These are phyloP conservation scores for Asterella californica DNA, from an alignment of 225 moss, liverwort and hornwort species.

Conservation along the genomic window DNA sequence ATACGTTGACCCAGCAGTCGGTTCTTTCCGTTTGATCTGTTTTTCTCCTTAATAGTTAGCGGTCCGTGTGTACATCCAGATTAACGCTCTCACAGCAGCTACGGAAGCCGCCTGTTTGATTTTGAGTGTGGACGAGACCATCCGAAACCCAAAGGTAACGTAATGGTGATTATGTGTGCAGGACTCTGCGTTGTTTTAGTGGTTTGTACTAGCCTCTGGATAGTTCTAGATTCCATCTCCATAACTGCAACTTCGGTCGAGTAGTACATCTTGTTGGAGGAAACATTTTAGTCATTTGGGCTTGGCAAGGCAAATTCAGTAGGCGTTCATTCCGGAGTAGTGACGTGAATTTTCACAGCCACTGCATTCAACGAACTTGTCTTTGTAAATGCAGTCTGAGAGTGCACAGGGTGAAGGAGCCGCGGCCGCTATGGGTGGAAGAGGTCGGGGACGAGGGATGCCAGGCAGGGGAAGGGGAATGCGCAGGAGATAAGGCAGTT, in stretches of 20 bases:
- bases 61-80: constrained; percentile 36
- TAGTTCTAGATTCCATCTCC: too few species aligned
- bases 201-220: too few species aligned
- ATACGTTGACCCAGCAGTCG: too few species aligned
- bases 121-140: constrained; percentile 57
- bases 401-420: constrained; percentile 35
- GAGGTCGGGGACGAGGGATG: constrained; percentile 46
- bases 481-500: constrained; percentile 41
- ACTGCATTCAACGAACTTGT: not conserved
- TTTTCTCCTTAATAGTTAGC: not conserved
- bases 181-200: too few species aligned
- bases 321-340: too few species aligned
- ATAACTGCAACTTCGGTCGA: too few species aligned
- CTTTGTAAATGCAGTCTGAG: constrained; percentile 39
- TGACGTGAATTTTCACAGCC: not conserved
- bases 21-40: not conserved
- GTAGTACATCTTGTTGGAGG: not conserved
- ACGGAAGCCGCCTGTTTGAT: constrained; percentile 65
- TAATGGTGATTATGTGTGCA: not conserved
- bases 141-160: constrained; percentile 50
- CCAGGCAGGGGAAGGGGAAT: constrained; percentile 53
- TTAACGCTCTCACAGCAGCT: constrained; percentile 87
- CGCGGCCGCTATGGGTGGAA: constrained; percentile 41
- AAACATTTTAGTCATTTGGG: not conserved
- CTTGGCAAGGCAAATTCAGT: too few species aligned